Base-by-base conservation (phyloP, 306 rosid genomes). In the Vicia faba region DNA sequence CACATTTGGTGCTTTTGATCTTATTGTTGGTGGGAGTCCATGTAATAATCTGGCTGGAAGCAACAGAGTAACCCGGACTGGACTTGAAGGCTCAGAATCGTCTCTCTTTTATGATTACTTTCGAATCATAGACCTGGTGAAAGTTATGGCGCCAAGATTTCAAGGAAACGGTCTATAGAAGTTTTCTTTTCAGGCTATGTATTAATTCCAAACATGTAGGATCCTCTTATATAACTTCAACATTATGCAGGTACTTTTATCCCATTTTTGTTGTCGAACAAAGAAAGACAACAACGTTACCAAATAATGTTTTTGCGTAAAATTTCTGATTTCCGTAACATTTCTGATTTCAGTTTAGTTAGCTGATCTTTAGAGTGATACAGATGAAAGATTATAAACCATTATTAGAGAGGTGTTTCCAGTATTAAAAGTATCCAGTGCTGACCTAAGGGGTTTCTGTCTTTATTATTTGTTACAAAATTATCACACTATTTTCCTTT, bases 31-130 rank as follows among this genome's bases (percentile, higher is more conserved):
- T 39, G 99, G 99, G 2, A 95, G 99, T 53, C 99, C 99, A 0
- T 95, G 99, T 55, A 95, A 95, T 69, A 91, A 95, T 72, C 83
- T 95, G 12, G 87, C 99, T 9, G 99, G 99, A 41, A 86, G 97
- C 80, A 95, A 95, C 72, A 76, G 96, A 78, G 83, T 83, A 56
- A 89, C 84, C 66, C 70, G 97, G 56, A 95, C 84, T 76, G 99
- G 97, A 23, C 92, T 90, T 1, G 96, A 79, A 75, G 99, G 99
- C 20, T 84, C 84, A 73, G 95, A 95, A 2, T 95, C 99, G 0
- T 63, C 88, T 35, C 85, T 95, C 4, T 95, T 95, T 41, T 90
- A 36, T 50, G 99, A 95, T 49, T 95, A 64, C 74, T 86, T 60
- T 36, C 78, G 99, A 2, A 90, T 95, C 51, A 69, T 95, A 8